Evolutionary conservation across 75 land plant species (phyloP).

Genomic region (Sequoia sempervirens): DNA sequence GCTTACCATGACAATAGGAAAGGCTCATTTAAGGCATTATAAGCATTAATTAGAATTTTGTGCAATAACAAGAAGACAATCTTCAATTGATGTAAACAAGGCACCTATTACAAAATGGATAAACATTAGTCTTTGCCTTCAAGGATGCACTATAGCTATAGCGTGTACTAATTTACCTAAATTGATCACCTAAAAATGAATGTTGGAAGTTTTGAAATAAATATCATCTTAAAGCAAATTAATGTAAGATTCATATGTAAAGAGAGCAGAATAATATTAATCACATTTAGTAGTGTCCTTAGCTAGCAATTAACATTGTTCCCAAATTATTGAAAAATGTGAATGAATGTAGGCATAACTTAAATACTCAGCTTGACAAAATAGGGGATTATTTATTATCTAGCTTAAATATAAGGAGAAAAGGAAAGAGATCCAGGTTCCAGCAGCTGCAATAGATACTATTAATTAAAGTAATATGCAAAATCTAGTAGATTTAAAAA

Average conservation of each 20-base stretch:
- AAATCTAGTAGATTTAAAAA: not conserved
- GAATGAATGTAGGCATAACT: not conserved
- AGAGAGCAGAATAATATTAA: not conserved
- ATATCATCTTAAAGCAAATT: not conserved
- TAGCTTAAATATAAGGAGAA: no score
- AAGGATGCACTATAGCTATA: no score
- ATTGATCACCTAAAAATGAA: not conserved
- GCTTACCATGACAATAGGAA: no score
- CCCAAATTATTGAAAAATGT: not conserved
- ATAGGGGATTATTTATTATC: not conserved
- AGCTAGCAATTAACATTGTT: not conserved
- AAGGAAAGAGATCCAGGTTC: no score
- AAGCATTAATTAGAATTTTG: no score
- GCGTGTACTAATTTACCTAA: not conserved
- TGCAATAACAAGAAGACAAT: no score
- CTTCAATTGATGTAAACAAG: no score
- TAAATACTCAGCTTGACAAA: not conserved
- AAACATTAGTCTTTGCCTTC: no score
- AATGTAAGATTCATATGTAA: not conserved
- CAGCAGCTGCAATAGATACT: conserved; percentile 56
- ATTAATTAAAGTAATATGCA: not conserved
- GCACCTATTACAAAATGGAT: no score
- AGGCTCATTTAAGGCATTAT: no score
- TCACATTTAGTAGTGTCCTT: not conserved
- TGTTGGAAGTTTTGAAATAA: not conserved